These are phyloP conservation scores for Euryodendron excelsum DNA, from an alignment of 148 eudicot species.

Conservation along the genomic window DNA sequence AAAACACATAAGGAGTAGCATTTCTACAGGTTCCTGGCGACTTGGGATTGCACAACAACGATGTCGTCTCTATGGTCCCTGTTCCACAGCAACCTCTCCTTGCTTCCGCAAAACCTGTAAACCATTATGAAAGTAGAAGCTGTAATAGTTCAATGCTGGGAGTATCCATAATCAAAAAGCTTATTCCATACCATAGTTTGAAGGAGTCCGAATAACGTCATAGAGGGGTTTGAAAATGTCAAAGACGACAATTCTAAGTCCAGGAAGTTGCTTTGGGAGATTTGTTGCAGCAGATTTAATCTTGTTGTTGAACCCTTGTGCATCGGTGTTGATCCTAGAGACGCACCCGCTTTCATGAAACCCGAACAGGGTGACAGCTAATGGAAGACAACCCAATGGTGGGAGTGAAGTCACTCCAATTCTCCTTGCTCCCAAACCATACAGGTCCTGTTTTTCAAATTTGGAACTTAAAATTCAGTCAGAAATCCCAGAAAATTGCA, in stretches of 20 bases:
- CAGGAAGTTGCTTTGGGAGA: slow-evolving; percentile 60
- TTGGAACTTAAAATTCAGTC: too few relatives aligned
- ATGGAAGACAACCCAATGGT: slow-evolving; percentile 87
- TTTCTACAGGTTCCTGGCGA: slow-evolving; percentile 81
- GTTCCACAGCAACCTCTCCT: slow-evolving; percentile 90
- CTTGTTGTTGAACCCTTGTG: slow-evolving; percentile 78
- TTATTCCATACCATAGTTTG: slow-evolving; percentile 47
- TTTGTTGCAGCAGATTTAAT: slow-evolving; percentile 56
- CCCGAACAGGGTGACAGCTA: slow-evolving; percentile 64
- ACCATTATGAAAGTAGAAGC: background rate
- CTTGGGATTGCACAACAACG: slow-evolving; percentile 70
- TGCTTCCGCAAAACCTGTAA: slow-evolving; percentile 78
- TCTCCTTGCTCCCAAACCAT: slow-evolving; percentile 76
- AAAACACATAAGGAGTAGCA: slow-evolving; percentile 81
- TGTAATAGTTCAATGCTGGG: background rate
- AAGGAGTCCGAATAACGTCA: slow-evolving; percentile 62
- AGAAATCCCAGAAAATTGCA: too few relatives aligned
- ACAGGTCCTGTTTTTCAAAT: slow-evolving; percentile 42
- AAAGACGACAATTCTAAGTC: slow-evolving; percentile 70
- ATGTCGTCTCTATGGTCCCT: slow-evolving; percentile 81
- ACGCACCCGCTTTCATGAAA: slow-evolving; percentile 62
- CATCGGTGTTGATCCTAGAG: slow-evolving; percentile 57
- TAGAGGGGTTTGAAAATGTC: slow-evolving; percentile 82
- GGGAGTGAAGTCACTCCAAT: slow-evolving; percentile 97
- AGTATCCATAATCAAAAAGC: background rate